Conservation (phyloP, 164 flowering plant genomes). For the Magnolia sinica region DNA sequence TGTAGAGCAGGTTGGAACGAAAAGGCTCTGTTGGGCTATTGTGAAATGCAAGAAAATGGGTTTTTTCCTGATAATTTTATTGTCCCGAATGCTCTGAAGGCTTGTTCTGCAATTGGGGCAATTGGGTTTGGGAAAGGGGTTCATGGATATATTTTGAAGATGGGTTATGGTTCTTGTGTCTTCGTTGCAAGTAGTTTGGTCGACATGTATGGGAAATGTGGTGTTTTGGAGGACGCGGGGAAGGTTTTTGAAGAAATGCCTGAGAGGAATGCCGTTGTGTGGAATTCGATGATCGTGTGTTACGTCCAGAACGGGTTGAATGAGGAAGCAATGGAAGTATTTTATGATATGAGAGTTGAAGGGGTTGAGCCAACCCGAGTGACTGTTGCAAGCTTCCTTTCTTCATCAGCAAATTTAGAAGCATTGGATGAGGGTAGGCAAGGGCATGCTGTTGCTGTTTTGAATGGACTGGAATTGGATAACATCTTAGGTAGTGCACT, state of each 20-base stretch:
- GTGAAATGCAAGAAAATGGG: slow-evolving; percentile 52
- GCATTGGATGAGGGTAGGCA: slow-evolving; percentile 68
- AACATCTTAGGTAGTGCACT: slow-evolving; percentile 62
- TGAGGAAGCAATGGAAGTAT: slow-evolving; percentile 49
- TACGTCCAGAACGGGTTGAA: slow-evolving; percentile 64
- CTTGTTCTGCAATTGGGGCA: slow-evolving; percentile 53
- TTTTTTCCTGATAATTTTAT: slow-evolving; percentile 62
- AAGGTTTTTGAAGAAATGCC: slow-evolving; percentile 54
- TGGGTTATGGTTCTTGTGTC: slow-evolving; percentile 53
- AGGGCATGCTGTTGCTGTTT: slow-evolving; percentile 60
- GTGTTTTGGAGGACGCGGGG: slow-evolving; percentile 48
- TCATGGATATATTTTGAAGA: slow-evolving; percentile 67
- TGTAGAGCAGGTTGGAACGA: slow-evolving; percentile 45
- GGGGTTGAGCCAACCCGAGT: slow-evolving; percentile 59
- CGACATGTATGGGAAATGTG: slow-evolving; percentile 85
- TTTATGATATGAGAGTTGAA: slow-evolving; percentile 62
- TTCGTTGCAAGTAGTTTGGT: slow-evolving; percentile 65
- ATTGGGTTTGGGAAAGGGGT: slow-evolving; percentile 54
- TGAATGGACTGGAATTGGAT: slow-evolving; percentile 49
- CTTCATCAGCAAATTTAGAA: slow-evolving; percentile 63
- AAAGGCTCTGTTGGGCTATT: slow-evolving; percentile 43
- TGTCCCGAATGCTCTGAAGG: slow-evolving; percentile 61
- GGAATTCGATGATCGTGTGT: slow-evolving; percentile 70
- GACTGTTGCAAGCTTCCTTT: slow-evolving; percentile 52
- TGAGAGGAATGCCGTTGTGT: slow-evolving; percentile 54